Percentiles rank a stretch among this genome's conserved stretches.
Evolutionary conservation across 768 basidiomycete genomes (phyloP).

Genomic region (Ephemerocybe angulata): DNA sequence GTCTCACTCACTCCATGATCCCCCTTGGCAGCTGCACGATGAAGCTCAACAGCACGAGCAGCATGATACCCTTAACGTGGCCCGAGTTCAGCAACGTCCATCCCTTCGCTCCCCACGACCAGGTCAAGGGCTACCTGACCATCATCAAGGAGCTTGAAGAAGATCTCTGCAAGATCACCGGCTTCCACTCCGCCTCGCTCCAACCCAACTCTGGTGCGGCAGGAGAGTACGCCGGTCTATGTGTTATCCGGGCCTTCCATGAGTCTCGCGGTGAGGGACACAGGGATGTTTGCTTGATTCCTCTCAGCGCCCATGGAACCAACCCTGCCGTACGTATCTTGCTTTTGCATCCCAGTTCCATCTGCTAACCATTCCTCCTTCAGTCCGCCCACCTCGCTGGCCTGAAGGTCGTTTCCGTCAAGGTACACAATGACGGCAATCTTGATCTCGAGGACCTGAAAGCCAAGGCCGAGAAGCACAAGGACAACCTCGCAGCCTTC

Average conservation of each 20-base stretch:
- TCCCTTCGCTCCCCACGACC: conserved; percentile 88
- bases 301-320: conserved; percentile 95
- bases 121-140: conserved; percentile 81
- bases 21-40: conserved; percentile 94
- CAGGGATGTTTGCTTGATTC: conserved; percentile 90
- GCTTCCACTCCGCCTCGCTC: conserved; percentile 94
- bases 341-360: not conserved
- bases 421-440: conserved; percentile 81
- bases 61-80: conserved; percentile 96
- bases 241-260: conserved; percentile 92
- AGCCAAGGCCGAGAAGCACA: conserved; percentile 86
- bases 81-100: conserved; percentile 88
- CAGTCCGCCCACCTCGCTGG: conserved; percentile 97
- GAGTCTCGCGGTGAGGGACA: conserved; percentile 81
- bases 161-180: conserved; percentile 91
- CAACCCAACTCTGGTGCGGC: conserved; percentile 99
- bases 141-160: conserved; percentile 90
- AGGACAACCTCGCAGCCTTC: conserved; percentile 89
- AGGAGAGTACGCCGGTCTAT: conserved; percentile 95
- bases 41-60: conserved; percentile 98
- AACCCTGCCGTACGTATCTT: conserved; percentile 81
- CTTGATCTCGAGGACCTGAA: conserved; percentile 84
- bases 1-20: conserved; percentile 95
- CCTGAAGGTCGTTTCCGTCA: conserved; percentile 93
- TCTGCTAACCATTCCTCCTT: conserved; percentile 14